Evolutionary conservation across 116 monocot genomes (phyloP).

Genomic region (Phalaenopsis hybrid): DNA sequence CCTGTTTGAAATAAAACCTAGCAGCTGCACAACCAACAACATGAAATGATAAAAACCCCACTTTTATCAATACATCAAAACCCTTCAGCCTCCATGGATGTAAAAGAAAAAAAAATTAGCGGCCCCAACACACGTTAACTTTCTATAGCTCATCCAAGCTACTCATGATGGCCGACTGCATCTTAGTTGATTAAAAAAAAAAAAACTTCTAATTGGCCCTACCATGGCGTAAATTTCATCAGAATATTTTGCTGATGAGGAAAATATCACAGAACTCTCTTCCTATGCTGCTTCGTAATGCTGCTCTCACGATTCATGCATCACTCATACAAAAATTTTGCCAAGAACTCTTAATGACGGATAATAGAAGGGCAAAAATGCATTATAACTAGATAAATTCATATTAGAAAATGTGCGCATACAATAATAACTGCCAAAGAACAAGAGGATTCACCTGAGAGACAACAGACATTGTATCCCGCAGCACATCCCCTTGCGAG

Average conservation of each 20-base stretch:
- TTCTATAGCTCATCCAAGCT: background rate
- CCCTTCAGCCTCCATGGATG: background rate
- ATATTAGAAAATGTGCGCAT: background rate
- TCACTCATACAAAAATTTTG: background rate
- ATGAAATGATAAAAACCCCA: background rate
- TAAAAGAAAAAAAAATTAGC: background rate
- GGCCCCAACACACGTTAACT: background rate
- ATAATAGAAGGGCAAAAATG: background rate
- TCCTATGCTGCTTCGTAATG: background rate
- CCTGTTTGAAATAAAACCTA: background rate
- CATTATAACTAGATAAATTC: background rate
- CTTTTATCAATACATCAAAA: background rate
- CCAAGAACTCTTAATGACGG: background rate
- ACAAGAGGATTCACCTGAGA: slow-evolving; percentile 33
- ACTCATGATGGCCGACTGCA: too few relatives aligned
- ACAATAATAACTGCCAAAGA: background rate
- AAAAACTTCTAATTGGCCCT: too few relatives aligned
- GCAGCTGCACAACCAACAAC: background rate
- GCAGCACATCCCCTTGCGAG: slow-evolving; percentile 25
- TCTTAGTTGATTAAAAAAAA: too few relatives aligned
- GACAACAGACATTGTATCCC: slow-evolving; percentile 26
- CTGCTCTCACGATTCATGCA: background rate
- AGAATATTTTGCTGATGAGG: too few relatives aligned
- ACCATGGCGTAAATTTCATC: too few relatives aligned
- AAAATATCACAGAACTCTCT: background rate